Conservation (phyloP, 1,284 basidiomycete species). For the Rugosomyces carneus region DNA sequence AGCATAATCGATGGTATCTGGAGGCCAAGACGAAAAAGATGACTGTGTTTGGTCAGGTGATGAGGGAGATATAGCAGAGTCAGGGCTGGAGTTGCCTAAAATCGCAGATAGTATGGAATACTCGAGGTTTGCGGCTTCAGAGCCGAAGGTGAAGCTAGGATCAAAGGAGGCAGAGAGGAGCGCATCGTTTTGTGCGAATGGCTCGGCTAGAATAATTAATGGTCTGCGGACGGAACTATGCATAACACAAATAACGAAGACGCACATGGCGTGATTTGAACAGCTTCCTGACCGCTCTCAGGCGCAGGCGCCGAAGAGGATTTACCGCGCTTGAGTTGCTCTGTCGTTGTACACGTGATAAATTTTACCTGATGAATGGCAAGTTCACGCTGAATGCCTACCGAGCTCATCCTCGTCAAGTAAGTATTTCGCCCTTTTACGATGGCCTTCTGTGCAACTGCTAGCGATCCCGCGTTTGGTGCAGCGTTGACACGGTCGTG, state of each 20-base stretch:
- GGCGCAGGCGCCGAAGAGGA: slow-evolving; percentile 28
- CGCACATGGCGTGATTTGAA: slow-evolving; percentile 23
- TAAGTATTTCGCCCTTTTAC: slow-evolving; percentile 98
- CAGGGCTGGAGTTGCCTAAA: slow-evolving; percentile 70
- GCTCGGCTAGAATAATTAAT: slow-evolving; percentile 34
- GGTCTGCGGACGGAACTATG: slow-evolving; percentile 13
- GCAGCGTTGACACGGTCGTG: slow-evolving; percentile 92
- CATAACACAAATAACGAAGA: slow-evolving; percentile 8
- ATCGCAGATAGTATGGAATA: slow-evolving; percentile 92
- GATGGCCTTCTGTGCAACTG: slow-evolving; percentile 88
- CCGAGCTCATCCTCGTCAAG: slow-evolving; percentile 89
- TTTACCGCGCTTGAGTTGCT: slow-evolving; percentile 55
- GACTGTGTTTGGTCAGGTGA: slow-evolving; percentile 34
- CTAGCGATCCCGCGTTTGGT: slow-evolving; percentile 88
- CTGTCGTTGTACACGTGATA: slow-evolving; percentile 45
- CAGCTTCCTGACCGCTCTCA: slow-evolving; percentile 21
- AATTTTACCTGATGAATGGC: slow-evolving; percentile 20
- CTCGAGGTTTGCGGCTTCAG: slow-evolving; percentile 85
- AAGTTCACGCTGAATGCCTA: slow-evolving; percentile 30
- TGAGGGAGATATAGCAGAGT: slow-evolving; percentile 39
- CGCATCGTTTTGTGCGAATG: slow-evolving; percentile 48
- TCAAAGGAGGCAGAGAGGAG: slow-evolving; percentile 61
- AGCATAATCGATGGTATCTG: slow-evolving; percentile 36
- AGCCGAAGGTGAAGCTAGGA: slow-evolving; percentile 66
- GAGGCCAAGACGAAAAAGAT: slow-evolving; percentile 37